Conservation (phyloP, 1,139 yeast species). For the Kodamaea alishanica region DNA sequence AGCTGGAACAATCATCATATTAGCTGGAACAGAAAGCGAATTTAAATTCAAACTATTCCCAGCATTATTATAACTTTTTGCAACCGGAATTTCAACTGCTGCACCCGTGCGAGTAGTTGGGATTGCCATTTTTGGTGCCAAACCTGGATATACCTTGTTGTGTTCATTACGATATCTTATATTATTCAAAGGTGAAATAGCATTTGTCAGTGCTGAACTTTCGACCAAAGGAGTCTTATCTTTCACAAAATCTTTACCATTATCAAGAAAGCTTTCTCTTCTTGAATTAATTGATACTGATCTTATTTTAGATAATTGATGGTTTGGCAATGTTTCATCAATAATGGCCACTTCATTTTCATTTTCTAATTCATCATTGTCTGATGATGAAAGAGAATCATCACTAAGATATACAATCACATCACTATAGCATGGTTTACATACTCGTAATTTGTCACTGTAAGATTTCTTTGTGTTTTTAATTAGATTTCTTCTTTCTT, state of each 20-base stretch:
- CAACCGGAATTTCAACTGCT: slow-evolving; percentile 66
- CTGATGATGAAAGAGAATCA: slow-evolving; percentile 38
- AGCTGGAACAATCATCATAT: no score
- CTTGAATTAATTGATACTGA: slow-evolving; percentile 30
- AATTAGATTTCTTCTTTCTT: slow-evolving; percentile 24
- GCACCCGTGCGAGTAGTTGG: slow-evolving; percentile 81
- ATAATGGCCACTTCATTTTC: slow-evolving; percentile 16
- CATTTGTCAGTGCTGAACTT: slow-evolving; percentile 1
- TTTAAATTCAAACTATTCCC: slow-evolving; percentile 3
- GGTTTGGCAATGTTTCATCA: slow-evolving; percentile 24
- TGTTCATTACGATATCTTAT: slow-evolving; percentile 9
- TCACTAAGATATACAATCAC: slow-evolving; percentile 66
- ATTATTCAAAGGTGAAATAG: slow-evolving; percentile 4
- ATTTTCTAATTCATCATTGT: slow-evolving; percentile 5
- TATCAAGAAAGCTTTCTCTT: slow-evolving; percentile 17
- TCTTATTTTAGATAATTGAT: slow-evolving; percentile 31
- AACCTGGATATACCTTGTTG: slow-evolving; percentile 41
- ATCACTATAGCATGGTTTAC: slow-evolving; percentile 72
- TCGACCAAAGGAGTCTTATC: slow-evolving; percentile 7
- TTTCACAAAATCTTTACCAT: slow-evolving; percentile 16
- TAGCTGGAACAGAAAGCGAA: background rate
- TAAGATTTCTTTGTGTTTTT: slow-evolving; percentile 25
- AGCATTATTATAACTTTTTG: slow-evolving; percentile 24
- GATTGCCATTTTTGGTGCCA: slow-evolving; percentile 76
- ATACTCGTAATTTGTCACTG: slow-evolving; percentile 71